Base-by-base conservation (phyloP, 805 yeast species). In the Kluyveromyces siamensis region DNA sequence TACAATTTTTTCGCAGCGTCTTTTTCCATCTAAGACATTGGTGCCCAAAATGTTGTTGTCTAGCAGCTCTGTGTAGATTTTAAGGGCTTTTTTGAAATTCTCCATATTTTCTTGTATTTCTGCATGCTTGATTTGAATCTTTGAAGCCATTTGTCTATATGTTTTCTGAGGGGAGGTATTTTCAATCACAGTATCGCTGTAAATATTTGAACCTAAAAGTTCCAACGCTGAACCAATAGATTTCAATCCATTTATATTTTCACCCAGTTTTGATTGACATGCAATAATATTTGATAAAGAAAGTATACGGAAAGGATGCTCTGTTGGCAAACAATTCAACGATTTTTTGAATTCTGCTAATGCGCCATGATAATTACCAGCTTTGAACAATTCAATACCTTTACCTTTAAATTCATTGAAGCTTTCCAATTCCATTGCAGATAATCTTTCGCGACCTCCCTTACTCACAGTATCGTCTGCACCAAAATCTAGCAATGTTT, bases 31-130 rank as follows among this genome's bases (percentile, higher is more conserved):
- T 76, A 91, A 68, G 0, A 80, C 72, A 30, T 76, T 71, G 50
- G 81, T 79, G 33, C 80, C 77, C 2, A 81, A 76, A 21, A 77
- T 77, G 0, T 96, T 96, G 50, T 80, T 77, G 49, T 79, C 77
- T 16, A 93, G 73, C 45, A 90, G 71, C 35, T 70, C 63, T 50
- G 74, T 76, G 72, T 88, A 91, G 6, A 77, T 61, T 0, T 65
- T 71, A 25, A 86, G 70, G 0, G 97, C 83, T 7, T 75, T 81
- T 48, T 72, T 61, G 65, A 75, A 87, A 55, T 75, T 76, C 58
- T 93, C 99, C 47, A 81, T 59, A 63, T 80, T 80, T 66, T 93
- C 99, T 39, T 81, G 72, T 2, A 91, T 83, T 60, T 93, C 97
- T 0, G 96, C 97, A 53, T 79, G 78, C 51, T 84, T 79, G 2